A percentile compares a stretch with the other conserved stretches of the same genome.
Evolutionary conservation across 192 early-diverging fungal species (phyloP).

Genomic region (Fimicolochytrium jonesii): DNA sequence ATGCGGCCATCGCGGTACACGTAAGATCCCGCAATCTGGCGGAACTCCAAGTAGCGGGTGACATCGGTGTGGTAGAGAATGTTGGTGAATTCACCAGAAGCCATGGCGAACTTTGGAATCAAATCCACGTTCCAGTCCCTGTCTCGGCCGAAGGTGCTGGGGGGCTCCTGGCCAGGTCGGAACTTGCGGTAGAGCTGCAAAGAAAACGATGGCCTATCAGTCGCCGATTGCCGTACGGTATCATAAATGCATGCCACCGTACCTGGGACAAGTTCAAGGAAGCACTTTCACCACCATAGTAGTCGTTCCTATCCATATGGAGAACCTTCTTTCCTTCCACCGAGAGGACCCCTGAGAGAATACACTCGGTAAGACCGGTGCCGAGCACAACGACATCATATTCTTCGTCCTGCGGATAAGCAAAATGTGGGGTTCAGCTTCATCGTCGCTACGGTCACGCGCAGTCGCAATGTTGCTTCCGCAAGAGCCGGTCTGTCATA

Average conservation of each 20-base stretch:
- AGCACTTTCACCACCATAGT: constrained; percentile 96
- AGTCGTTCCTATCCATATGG: constrained; percentile 79
- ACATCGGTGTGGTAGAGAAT: constrained; percentile 98
- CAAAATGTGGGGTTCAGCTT: too few species aligned
- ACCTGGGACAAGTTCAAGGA: constrained; percentile 95
- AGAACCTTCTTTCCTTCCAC: constrained; percentile 66
- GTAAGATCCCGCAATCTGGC: constrained; percentile 88
- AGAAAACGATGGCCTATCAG: not conserved
- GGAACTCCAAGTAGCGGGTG: constrained; percentile 96
- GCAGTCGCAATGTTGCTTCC: too few species aligned
- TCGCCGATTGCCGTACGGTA: not conserved
- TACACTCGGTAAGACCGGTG: constrained; percentile 63
- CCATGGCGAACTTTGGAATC: constrained; percentile 99
- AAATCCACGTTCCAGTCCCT: constrained; percentile 97
- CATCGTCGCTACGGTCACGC: too few species aligned
- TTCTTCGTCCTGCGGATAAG: constrained; percentile 41
- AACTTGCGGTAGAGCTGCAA: constrained; percentile 54
- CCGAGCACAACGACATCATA: constrained; percentile 65
- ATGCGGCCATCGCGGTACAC: constrained; percentile 88
- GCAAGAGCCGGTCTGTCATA: too few species aligned
- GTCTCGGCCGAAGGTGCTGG: constrained; percentile 48
- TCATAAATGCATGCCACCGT: constrained; percentile 13
- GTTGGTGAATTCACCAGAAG: constrained; percentile 93
- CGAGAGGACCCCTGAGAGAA: constrained; percentile 58
- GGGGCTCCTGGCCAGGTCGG: constrained; percentile 44